Percentiles rank a stretch among this genome's conserved stretches.
Conservation (phyloP, 192 early-diverging fungal genomes). For the Coemansia biformis region DNA sequence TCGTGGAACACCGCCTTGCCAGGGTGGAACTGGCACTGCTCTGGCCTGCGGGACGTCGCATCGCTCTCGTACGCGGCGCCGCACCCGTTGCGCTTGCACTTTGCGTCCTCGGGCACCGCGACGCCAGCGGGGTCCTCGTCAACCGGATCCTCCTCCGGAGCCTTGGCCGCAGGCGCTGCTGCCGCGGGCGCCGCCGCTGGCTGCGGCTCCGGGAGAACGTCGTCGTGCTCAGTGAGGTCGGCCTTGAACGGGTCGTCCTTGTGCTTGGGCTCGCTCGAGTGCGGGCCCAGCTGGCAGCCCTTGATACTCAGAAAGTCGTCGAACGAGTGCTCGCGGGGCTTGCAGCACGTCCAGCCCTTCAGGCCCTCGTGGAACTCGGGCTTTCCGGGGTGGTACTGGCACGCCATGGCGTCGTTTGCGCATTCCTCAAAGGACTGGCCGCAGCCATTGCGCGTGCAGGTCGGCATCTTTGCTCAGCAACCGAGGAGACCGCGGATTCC, state of each 20-base stretch:
- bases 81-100: conserved; percentile 84
- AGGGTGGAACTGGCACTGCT: conserved; percentile 77
- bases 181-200: conserved; percentile 13
- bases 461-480: conserved; percentile 18
- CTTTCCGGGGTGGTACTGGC: conserved; percentile 80
- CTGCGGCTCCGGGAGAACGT: conserved; percentile 22
- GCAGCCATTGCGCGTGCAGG: conserved; percentile 78
- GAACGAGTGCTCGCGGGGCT: conserved; percentile 81
- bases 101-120: conserved; percentile 62
- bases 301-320: conserved; percentile 88
- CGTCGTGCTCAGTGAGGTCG: conserved; percentile 36
- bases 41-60: conserved; percentile 29
- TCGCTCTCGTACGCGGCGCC: conserved; percentile 59
- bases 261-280: conserved; percentile 51
- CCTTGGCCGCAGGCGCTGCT: conserved; percentile 20
- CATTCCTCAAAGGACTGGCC: conserved; percentile 74
- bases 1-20: conserved; percentile 94
- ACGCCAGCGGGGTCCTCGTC: conserved; percentile 75
- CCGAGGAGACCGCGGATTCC: too few relatives aligned
- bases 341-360: conserved; percentile 94
- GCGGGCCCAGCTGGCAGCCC: conserved; percentile 80
- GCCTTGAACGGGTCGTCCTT: conserved; percentile 49
- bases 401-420: conserved; percentile 69
- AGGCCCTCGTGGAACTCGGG: conserved; percentile 97
- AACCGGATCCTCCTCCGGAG: conserved; percentile 52